Conservation (phyloP, 2,329 filamentous ascomycete genomes). For the Trichoderma simmonsii region DNA sequence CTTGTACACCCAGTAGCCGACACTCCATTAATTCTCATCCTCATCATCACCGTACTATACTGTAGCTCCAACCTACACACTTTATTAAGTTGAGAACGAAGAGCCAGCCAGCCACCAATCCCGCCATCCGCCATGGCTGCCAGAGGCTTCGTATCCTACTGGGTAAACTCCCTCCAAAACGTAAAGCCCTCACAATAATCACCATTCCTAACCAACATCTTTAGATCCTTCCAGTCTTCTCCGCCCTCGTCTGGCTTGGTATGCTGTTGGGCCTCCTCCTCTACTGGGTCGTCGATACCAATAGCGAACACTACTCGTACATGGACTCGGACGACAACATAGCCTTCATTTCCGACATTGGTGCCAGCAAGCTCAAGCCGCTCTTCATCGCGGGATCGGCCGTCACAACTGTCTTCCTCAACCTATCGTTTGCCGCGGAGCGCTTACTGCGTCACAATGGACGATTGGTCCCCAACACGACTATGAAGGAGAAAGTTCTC, state of each 20-base stretch:
- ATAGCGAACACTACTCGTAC: constrained; percentile 56
- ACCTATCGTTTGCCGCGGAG: constrained; percentile 76
- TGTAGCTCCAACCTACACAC: background rate
- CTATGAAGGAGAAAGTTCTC: constrained; percentile 59
- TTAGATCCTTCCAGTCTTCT: constrained; percentile 66
- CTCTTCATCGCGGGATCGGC: constrained; percentile 72
- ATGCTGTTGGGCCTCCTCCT: constrained; percentile 68
- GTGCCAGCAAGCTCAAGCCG: constrained; percentile 62
- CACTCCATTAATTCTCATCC: background rate
- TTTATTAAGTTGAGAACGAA: background rate
- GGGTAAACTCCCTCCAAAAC: constrained; percentile 31
- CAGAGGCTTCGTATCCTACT: constrained; percentile 37
- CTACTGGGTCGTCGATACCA: constrained; percentile 60
- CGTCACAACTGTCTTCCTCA: constrained; percentile 74
- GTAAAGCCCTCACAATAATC: background rate
- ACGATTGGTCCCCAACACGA: constrained; percentile 71
- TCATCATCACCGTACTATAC: background rate
- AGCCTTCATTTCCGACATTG: constrained; percentile 70
- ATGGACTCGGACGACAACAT: constrained; percentile 59
- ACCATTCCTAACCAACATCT: background rate
- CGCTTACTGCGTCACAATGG: constrained; percentile 81
- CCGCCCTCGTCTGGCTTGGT: constrained; percentile 61
- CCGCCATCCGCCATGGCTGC: constrained; percentile 30
- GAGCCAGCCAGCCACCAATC: constrained; percentile 1
- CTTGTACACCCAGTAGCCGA: background rate